phyloP scores from a whole-genome alignment of 2,329 filamentous ascomycete species.

The Fusarium illudens region DNA sequence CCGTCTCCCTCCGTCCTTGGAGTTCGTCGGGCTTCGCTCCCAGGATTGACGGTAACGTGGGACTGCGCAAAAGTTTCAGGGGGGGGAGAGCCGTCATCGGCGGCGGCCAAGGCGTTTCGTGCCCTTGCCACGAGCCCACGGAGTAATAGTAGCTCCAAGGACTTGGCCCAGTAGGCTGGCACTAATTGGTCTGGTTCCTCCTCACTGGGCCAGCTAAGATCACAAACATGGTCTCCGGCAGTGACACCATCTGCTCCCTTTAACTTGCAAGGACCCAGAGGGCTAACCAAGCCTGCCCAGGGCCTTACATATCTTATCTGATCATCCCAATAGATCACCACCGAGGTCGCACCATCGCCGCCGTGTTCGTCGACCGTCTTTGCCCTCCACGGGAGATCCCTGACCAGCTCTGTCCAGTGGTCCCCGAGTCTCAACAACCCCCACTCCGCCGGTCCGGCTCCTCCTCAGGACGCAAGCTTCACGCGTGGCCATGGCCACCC shows the following conservation, averaged over 20 bases:
- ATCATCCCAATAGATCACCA: conserved; percentile 54
- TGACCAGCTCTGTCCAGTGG: conserved; percentile 15
- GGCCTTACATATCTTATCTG: conserved; percentile 37
- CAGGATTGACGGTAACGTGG: conserved; percentile 14
- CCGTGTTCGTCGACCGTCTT: conserved; percentile 1
- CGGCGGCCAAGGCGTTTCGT: conserved; percentile 14
- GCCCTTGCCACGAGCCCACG: conserved; percentile 15
- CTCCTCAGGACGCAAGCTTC: conserved; percentile 15
- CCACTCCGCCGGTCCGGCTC: conserved; percentile 26
- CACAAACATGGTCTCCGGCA: conserved; percentile 15
- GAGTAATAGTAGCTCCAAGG: conserved; percentile 14
- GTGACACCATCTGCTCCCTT: conserved; percentile 21
- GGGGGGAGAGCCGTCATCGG: conserved; percentile 37
- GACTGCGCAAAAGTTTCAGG: conserved; percentile 16
- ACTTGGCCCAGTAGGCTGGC: conserved; percentile 10
- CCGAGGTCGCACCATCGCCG: conserved; percentile 35
- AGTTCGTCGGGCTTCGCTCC: conserved; percentile 16
- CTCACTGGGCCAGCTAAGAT: conserved; percentile 6
- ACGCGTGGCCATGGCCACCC: conserved; percentile 16
- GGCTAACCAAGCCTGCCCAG: conserved; percentile 13
- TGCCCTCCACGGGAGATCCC: conserved; percentile 11
- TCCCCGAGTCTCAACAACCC: conserved; percentile 15
- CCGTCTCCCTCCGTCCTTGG: conserved; percentile 17
- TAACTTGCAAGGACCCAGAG: conserved; percentile 10
- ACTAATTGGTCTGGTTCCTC: conserved; percentile 4